These are phyloP conservation scores for Discostella stelligeroides DNA, from an alignment of 108 stramenopile genomes.

Conservation along the genomic window DNA sequence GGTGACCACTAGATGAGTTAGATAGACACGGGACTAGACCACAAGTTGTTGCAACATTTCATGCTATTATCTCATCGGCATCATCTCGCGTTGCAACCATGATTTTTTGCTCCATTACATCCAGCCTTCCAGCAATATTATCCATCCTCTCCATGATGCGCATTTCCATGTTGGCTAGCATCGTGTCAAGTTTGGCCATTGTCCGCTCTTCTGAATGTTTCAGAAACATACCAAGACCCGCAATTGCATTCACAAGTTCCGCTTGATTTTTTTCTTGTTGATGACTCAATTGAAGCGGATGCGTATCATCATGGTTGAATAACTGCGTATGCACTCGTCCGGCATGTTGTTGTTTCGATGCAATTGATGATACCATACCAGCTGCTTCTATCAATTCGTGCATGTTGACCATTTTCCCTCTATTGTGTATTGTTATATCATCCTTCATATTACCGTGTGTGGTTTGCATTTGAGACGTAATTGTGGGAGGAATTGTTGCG, in stretches of 20 bases:
- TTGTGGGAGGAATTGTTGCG: constrained; percentile 2
- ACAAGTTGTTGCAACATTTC: too few relatives aligned
- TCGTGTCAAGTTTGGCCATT: constrained; percentile 19
- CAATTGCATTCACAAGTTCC: constrained; percentile 42
- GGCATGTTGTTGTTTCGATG: constrained; percentile 5
- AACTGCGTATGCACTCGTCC: not conserved
- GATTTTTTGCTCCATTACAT: constrained; percentile 29
- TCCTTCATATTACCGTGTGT: constrained; percentile 12
- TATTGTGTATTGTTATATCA: not conserved
- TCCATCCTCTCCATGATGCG: constrained; percentile 29
- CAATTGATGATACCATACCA: not conserved
- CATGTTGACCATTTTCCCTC: not conserved
- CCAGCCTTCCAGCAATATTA: constrained; percentile 21
- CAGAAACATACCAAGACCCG: constrained; percentile 44
- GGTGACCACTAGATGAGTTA: too few relatives aligned
- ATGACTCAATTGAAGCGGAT: constrained; percentile 2
- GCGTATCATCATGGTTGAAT: constrained; percentile 2
- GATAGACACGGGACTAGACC: too few relatives aligned
- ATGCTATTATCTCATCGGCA: not conserved
- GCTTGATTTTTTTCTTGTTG: constrained; percentile 30
- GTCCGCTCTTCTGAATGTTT: constrained; percentile 44
- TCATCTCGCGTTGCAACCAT: not conserved
- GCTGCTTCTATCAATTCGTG: too few relatives aligned
- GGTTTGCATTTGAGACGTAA: constrained; percentile 1
- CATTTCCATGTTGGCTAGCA: constrained; percentile 29